Conservation (phyloP, 306 rosid genomes). For the Alnus rubra region DNA sequence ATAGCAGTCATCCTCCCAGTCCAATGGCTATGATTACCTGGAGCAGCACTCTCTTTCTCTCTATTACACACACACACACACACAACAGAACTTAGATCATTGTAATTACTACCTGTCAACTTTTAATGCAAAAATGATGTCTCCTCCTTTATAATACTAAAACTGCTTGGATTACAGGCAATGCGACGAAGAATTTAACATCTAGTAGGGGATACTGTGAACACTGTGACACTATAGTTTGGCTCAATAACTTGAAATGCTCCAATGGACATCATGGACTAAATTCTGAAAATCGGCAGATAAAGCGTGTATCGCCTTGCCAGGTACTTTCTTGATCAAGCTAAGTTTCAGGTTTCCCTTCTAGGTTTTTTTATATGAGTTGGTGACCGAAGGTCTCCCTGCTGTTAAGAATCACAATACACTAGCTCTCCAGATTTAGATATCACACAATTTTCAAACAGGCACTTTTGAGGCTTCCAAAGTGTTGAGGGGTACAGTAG, state of each 20-base stretch:
- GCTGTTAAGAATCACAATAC: conserved; percentile 5
- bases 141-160: conserved; percentile 11
- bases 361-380: background rate
- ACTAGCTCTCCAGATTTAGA: background rate
- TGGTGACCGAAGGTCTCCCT: background rate
- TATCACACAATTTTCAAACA: conserved; percentile 3
- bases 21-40: background rate
- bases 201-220: conserved; percentile 73
- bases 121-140: conserved; percentile 9
- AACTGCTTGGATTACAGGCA: conserved; percentile 45
- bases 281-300: conserved; percentile 39
- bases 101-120: background rate
- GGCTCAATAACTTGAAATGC: conserved; percentile 68
- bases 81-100: background rate
- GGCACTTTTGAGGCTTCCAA: background rate
- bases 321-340: conserved; percentile 49
- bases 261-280: conserved; percentile 37
- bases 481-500: conserved; percentile 2
- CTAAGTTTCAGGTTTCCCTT: background rate
- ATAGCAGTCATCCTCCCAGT: background rate
- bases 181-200: conserved; percentile 46
- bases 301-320: conserved; percentile 52
- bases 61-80: background rate
- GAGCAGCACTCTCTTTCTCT: background rate
- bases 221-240: conserved; percentile 64